Evolutionary conservation across 345 rosid species (phyloP), one percentile per base, ranked within the genome.

Genomic region (Syzygium jambos): DNA sequence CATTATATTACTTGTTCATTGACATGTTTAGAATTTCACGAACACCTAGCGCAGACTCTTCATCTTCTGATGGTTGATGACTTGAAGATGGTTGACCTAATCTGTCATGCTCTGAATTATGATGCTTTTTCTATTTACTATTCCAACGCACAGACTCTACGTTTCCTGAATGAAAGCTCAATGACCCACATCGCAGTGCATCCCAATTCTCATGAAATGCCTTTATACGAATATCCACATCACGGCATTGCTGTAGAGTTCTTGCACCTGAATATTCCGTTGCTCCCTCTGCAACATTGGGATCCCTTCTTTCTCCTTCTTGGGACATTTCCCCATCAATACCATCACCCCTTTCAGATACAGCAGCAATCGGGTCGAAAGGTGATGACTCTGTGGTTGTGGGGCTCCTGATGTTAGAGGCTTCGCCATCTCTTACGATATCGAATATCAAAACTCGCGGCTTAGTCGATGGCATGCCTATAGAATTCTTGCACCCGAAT

Each of bases 121-220:
- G n/a, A n/a, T n/a, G n/a, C n/a, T n/a, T n/a, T n/a, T n/a, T n/a
- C n/a, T n/a, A n/a, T n/a, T n/a, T n/a, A n/a, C n/a, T n/a, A n/a
- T n/a, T n/a, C n/a, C n/a, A n/a, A n/a, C n/a, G n/a, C n/a, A n/a
- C n/a, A n/a, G n/a, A n/a, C n/a, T n/a, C n/a, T n/a, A n/a, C n/a
- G n/a, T n/a, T n/a, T n/a, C 86, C 17, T 27, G 91, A 90, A 59
- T 90, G 85, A 90, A 95, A 95, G 77, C 87, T 89, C 78, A 92
- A 85, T 30, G 92, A 92, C 41, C 94, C 92, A 68, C 13, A 89
- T 87, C 85, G 93, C 86, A 95, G 78, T 19, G 93, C 88, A 84
- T 85, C 89, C 96, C 95, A 95, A 87, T 95, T 94, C 56, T 92
- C 94, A 30, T 93, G 93, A 85, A 95, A 84, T 38, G 88, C 90